phyloP scores from a whole-genome alignment of 2,329 filamentous ascomycete species.

The Neonectria coccinea region DNA sequence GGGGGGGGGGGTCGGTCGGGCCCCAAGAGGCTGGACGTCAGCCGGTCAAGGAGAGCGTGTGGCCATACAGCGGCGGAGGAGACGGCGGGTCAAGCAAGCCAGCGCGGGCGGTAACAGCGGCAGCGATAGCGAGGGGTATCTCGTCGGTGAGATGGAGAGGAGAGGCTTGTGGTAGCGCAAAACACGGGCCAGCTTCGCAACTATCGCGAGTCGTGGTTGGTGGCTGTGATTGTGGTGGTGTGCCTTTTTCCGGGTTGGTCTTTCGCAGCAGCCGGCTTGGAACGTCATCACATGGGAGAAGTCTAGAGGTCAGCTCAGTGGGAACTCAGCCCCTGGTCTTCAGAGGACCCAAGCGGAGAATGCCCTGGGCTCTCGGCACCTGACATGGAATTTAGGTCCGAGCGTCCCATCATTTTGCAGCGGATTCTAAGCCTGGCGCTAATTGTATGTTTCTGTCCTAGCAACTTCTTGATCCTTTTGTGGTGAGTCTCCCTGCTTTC shows the following conservation, averaged over 20 bases:
- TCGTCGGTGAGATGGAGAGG: not conserved
- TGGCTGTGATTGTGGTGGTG: not conserved
- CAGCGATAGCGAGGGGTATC: not conserved
- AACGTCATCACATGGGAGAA: conserved; percentile 31
- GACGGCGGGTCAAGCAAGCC: conserved; percentile 5
- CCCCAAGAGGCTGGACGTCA: conserved; percentile 39
- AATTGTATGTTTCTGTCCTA: not conserved
- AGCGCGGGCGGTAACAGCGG: conserved; percentile 16
- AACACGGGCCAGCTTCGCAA: conserved; percentile 15
- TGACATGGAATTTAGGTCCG: conserved; percentile 19
- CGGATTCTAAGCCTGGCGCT: conserved; percentile 22
- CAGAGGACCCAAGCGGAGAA: conserved; percentile 7
- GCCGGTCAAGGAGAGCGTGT: conserved; percentile 37
- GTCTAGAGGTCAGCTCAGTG: not conserved
- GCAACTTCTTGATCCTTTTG: not conserved
- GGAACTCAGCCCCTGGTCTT: not conserved
- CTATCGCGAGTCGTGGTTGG: conserved; percentile 6
- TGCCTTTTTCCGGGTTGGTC: conserved; percentile 18
- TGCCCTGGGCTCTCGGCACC: not conserved
- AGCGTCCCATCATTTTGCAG: conserved; percentile 41
- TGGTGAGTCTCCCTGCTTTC: not conserved
- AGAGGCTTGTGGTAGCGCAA: conserved; percentile 15
- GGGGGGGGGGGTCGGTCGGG: conserved; percentile 14
- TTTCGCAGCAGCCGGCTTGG: conserved; percentile 17
- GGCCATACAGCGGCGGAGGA: conserved; percentile 37